These are phyloP conservation scores for Colletotrichum shisoi DNA, from an alignment of 2,329 filamentous ascomycete species.

Conservation along the genomic window DNA sequence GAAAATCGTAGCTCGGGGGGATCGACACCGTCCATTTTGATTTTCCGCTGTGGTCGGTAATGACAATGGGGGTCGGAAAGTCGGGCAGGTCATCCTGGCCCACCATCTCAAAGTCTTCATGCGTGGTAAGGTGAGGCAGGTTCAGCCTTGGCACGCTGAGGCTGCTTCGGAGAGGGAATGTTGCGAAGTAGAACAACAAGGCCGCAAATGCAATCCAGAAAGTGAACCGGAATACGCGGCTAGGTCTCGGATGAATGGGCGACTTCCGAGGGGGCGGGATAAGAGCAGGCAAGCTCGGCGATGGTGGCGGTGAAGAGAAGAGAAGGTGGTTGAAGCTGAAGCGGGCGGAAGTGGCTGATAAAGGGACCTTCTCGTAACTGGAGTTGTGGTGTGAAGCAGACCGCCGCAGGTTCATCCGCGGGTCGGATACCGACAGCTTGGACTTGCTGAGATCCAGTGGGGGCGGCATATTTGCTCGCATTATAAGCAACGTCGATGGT, in stretches of 20 bases:
- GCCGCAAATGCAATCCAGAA: constrained; percentile 62
- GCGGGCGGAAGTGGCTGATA: constrained; percentile 68
- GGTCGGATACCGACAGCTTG: constrained; percentile 62
- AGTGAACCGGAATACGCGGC: constrained; percentile 64
- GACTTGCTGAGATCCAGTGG: constrained; percentile 56
- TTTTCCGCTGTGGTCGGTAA: constrained; percentile 70
- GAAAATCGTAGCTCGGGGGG: constrained; percentile 71
- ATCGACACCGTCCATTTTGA: constrained; percentile 85
- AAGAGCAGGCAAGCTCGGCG: constrained; percentile 73
- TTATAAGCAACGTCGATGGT: constrained; percentile 27
- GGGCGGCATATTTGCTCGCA: constrained; percentile 53
- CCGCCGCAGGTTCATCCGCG: constrained; percentile 66
- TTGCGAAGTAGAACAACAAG: constrained; percentile 60
- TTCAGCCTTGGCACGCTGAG: constrained; percentile 47
- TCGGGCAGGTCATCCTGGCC: constrained; percentile 71
- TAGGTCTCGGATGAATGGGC: constrained; percentile 63
- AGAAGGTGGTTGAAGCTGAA: constrained; percentile 73
- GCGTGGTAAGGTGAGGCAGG: constrained; percentile 50
- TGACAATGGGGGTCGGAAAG: constrained; percentile 75
- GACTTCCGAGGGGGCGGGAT: constrained; percentile 71
- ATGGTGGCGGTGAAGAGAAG: constrained; percentile 72
- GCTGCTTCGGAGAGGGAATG: constrained; percentile 46
- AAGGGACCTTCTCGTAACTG: constrained; percentile 58
- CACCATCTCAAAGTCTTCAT: constrained; percentile 71
- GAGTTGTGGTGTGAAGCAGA: constrained; percentile 61